These are phyloP conservation scores for Funneliformis caledonium DNA, from an alignment of 371 early-diverging fungal genomes.

Conservation along the genomic window DNA sequence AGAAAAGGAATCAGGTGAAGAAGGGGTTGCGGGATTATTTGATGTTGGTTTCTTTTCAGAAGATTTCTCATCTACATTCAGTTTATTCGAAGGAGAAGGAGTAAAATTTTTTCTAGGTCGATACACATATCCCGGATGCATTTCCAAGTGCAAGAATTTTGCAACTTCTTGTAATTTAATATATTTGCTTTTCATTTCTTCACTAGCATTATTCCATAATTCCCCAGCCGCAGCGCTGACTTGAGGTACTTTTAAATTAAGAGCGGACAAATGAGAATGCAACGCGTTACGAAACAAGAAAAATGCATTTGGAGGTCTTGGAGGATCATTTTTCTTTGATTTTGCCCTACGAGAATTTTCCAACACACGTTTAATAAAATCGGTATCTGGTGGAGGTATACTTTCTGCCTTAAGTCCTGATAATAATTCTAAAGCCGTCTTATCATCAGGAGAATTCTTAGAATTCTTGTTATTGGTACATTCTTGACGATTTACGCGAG, in stretches of 20 bases:
- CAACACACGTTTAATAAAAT: conserved; percentile 20
- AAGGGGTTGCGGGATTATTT: too few species aligned
- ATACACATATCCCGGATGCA: conserved; percentile 40
- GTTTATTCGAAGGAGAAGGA: too few species aligned
- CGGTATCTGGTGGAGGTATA: conserved; percentile 33
- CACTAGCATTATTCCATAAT: conserved; percentile 24
- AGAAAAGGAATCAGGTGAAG: too few species aligned
- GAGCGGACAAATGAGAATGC: conserved; percentile 12
- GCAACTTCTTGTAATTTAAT: conserved; percentile 32
- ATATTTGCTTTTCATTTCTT: conserved; percentile 16
- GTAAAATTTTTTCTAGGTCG: conserved; percentile 31
- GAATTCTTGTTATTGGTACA: background rate
- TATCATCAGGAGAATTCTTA: background rate
- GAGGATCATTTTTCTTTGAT: conserved; percentile 32
- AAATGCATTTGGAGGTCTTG: conserved; percentile 37
- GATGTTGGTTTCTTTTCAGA: too few species aligned
- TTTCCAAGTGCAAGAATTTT: conserved; percentile 31
- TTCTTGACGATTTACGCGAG: background rate
- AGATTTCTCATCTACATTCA: too few species aligned
- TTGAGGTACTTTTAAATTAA: conserved; percentile 39
- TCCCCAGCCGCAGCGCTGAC: conserved; percentile 27
- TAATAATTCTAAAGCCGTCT: background rate
- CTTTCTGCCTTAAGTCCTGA: conserved; percentile 14
- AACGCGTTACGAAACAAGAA: conserved; percentile 37
- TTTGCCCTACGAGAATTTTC: conserved; percentile 28